Conservation (phyloP, 371 early-diverging fungal genomes). For the Rhizomucor miehei region DNA sequence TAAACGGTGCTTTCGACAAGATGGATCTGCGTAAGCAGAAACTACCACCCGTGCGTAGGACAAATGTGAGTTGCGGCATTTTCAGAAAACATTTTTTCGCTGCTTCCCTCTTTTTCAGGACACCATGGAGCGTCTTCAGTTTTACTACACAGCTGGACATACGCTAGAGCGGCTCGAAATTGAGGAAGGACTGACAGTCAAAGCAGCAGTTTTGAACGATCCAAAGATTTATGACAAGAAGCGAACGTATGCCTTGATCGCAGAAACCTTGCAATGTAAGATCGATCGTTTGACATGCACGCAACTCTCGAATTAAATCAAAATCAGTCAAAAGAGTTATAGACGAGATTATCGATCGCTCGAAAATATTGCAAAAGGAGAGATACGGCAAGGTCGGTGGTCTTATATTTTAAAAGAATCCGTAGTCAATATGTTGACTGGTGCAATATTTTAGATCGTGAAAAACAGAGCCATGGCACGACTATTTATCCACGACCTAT, state of each 20-base stretch:
- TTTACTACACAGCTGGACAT: background rate
- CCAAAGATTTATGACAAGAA: slow-evolving; percentile 77
- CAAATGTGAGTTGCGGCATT: too few relatives aligned
- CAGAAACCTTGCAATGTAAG: slow-evolving; percentile 90
- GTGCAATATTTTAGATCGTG: background rate
- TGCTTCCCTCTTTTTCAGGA: too few relatives aligned
- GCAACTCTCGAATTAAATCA: background rate
- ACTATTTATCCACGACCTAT: slow-evolving; percentile 79
- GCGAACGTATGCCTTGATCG: slow-evolving; percentile 85
- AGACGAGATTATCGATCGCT: background rate
- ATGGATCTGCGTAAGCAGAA: too few relatives aligned
- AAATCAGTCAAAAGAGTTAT: background rate
- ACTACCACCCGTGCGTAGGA: too few relatives aligned
- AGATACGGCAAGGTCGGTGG: background rate
- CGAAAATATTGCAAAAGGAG: background rate
- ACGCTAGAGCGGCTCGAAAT: slow-evolving; percentile 51
- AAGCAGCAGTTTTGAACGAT: slow-evolving; percentile 74
- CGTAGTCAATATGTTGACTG: slow-evolving; percentile 1
- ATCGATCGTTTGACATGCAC: background rate
- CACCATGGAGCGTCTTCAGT: background rate
- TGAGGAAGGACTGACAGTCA: slow-evolving; percentile 76
- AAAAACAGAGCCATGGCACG: slow-evolving; percentile 31
- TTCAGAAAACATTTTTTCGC: too few relatives aligned
- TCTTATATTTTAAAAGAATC: background rate
- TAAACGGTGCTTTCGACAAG: too few relatives aligned